Conservation (phyloP, 106 monocot genomes). For the Platanthera zijinensis region DNA sequence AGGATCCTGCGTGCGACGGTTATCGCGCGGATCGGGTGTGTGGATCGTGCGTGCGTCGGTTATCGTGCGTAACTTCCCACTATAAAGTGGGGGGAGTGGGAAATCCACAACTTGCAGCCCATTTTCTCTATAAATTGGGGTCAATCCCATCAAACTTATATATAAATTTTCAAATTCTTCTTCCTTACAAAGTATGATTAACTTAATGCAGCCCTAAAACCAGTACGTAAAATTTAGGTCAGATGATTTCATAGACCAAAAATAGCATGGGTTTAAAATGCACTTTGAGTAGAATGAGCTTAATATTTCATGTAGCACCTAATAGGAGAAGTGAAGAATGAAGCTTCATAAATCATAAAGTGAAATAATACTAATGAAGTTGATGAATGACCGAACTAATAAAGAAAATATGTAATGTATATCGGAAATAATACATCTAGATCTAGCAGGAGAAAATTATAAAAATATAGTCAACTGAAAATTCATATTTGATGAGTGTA, state of each 20-base stretch:
- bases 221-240: neutral
- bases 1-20: no score
- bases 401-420: neutral
- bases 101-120: no score
- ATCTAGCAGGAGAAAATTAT: neutral
- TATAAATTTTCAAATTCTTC: no score
- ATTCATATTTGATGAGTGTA: neutral
- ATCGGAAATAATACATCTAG: neutral
- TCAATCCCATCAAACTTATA: no score
- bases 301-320: neutral
- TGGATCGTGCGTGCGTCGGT: no score
- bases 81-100: no score
- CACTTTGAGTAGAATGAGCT: neutral
- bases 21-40: no score
- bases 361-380: neutral
- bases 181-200: neutral
- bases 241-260: neutral
- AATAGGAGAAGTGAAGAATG: neutral
- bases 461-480: neutral
- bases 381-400: neutral
- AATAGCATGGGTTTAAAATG: neutral
- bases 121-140: no score
- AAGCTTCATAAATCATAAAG: neutral
- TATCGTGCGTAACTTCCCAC: no score
- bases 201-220: neutral